A percentile compares a stretch with the other conserved stretches of the same genome.
These are phyloP conservation scores for Spiromastix sp. DNA, from an alignment of 2,329 filamentous ascomycete genomes.

Conservation along the genomic window DNA sequence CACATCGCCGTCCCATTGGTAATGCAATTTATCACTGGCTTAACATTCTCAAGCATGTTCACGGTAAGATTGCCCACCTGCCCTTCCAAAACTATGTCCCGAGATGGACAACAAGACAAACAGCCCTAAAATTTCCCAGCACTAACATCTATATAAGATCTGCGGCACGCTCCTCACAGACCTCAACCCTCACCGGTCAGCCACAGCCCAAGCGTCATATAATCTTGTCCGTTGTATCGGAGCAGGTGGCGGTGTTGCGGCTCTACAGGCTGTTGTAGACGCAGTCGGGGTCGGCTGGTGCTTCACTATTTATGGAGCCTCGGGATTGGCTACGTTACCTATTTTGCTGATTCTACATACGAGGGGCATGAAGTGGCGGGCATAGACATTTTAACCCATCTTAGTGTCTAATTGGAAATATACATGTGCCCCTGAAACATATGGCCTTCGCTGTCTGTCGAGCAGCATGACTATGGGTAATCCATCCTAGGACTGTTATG, in stretches of 20 bases:
- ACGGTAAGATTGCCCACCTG: conserved; percentile 4
- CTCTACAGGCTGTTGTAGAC: conserved; percentile 2
- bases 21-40: conserved; percentile 6
- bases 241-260: conserved; percentile 1
- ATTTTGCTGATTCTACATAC: conserved; percentile 5
- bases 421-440: too few relatives aligned
- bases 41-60: background rate
- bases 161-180: conserved; percentile 5
- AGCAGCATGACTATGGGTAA: too few relatives aligned
- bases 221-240: conserved; percentile 4
- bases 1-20: conserved; percentile 8
- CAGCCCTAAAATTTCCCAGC: background rate
- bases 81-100: conserved; percentile 1
- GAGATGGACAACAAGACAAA: background rate
- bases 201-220: conserved; percentile 5
- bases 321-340: conserved; percentile 3
- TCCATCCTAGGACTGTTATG: too few relatives aligned
- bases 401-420: too few relatives aligned
- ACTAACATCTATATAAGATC: background rate
- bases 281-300: conserved; percentile 6
- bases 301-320: conserved; percentile 5
- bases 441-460: too few relatives aligned
- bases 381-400: too few relatives aligned
- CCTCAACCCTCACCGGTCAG: conserved; percentile 1
- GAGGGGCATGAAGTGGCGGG: conserved; percentile 6